phyloP scores from a whole-genome alignment of 139 green algal species.

The Coelastrella sp. region DNA sequence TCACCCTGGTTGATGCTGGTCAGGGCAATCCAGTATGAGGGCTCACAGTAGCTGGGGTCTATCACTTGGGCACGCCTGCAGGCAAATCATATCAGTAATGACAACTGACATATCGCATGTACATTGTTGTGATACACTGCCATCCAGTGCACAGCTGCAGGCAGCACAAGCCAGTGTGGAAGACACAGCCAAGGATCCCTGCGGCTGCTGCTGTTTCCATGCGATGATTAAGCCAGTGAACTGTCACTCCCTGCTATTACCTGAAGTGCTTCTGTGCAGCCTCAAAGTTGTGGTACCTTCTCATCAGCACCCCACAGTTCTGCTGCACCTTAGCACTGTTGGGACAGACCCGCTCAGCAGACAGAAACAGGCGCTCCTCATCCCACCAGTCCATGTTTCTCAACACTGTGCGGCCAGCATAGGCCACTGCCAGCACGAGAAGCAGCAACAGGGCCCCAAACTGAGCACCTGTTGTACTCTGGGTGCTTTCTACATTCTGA shows the following conservation, averaged over 20 bases:
- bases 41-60: constrained; percentile 83
- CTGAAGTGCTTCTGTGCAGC: constrained; percentile 73
- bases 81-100: too few species aligned
- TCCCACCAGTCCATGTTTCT: constrained; percentile 81
- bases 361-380: constrained; percentile 78
- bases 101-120: too few species aligned
- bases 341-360: constrained; percentile 75
- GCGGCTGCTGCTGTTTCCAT: neutral
- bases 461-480: neutral
- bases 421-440: constrained; percentile 56
- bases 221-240: neutral
- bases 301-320: constrained; percentile 82
- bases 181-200: too few species aligned
- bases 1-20: constrained; percentile 60
- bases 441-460: too few species aligned
- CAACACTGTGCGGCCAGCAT: constrained; percentile 52
- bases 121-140: too few species aligned
- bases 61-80: constrained; percentile 55
- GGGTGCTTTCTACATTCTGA: too few species aligned
- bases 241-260: neutral
- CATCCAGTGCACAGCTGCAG: too few species aligned
- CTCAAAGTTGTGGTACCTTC: constrained; percentile 56
- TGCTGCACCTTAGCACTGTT: constrained; percentile 83
- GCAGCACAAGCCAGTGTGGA: too few species aligned
- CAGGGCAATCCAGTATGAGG: constrained; percentile 78